Conservation (phyloP, 148 eudicot genomes). For the Heliamphora exappendiculata region DNA sequence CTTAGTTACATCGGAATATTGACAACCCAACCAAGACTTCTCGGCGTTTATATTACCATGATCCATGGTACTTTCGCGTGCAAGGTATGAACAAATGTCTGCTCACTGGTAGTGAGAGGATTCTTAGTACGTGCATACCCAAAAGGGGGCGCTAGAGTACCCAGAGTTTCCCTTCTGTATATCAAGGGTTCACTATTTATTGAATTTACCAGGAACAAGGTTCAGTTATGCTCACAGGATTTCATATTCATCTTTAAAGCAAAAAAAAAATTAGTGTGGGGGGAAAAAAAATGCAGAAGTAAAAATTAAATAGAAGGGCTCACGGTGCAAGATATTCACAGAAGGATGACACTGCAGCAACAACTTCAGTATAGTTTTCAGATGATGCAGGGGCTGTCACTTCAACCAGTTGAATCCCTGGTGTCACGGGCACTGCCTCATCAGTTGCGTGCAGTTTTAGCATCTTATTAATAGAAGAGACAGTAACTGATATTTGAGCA, state of each 20-base stretch:
- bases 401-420: constrained; percentile 90
- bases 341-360: constrained; percentile 75
- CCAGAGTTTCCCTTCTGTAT: not conserved
- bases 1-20: not conserved
- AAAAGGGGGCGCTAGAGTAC: not conserved
- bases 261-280: not conserved
- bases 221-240: not conserved
- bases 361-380: constrained; percentile 78
- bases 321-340: constrained; percentile 97
- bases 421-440: constrained; percentile 74
- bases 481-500: constrained; percentile 75
- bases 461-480: constrained; percentile 78
- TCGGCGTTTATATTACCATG: not conserved
- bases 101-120: no score
- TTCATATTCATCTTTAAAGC: not conserved
- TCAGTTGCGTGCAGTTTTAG: constrained; percentile 75
- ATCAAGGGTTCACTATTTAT: not conserved
- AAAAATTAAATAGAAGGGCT: constrained; percentile 23
- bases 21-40: not conserved
- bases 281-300: not conserved
- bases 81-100: not conserved
- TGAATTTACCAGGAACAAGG: not conserved
- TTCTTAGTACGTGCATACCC: no score
- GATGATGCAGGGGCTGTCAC: constrained; percentile 87
- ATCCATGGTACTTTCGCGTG: not conserved